Base-by-base conservation (phyloP, 306 rosid species). In the Arachis stenosperma region DNA sequence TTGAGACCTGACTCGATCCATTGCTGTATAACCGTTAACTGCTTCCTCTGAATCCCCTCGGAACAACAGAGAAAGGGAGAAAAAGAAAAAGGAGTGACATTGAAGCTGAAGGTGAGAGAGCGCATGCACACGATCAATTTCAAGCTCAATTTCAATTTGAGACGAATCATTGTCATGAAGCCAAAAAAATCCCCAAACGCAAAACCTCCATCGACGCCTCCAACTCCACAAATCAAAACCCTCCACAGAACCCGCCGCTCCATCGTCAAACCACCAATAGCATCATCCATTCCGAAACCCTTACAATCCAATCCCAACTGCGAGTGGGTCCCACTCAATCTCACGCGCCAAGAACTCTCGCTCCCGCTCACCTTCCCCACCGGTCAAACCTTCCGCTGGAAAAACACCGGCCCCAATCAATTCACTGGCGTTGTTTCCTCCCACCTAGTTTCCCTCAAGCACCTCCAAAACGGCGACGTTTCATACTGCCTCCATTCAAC, bases 311-410 rank as follows among this genome's bases (percentile, higher is more conserved):
- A 54, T 15, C 8, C 44, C 61, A 47, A 82, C 27, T 80, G 86
- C 83, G 64, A 37, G 22, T 93, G 98, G 98, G 77, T 71, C 50
- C 73, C 95, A 0, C 92, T 94, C 55, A 77, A 85, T 42, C 74
- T 94, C 15, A 5, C 77, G 77, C 81, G 58, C 33, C 79, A 84
- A 27, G 97, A 91, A 69, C 98, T 94, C 84, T 91, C 79, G 12
- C n/a, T 91, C 36, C 87, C 89, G 37, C 94, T 89, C 86, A 93
- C 96, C 44, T 93, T 93, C 86, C 98, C 97, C 61, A 93, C 98
- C 27, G 98, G 98, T 74, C 98, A 93, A 84, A 91, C 97, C 78
- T 93, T 93, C 91, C 82, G 96, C 39, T 91, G 98, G 98, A 84
- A 75, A 29, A 86, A 81, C 52, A 94, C 97, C 47, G 96, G 84